Evolutionary conservation across 306 rosid species (phyloP), one percentile per base, ranked within the genome.

Genomic region (Adenanthera pavonina): DNA sequence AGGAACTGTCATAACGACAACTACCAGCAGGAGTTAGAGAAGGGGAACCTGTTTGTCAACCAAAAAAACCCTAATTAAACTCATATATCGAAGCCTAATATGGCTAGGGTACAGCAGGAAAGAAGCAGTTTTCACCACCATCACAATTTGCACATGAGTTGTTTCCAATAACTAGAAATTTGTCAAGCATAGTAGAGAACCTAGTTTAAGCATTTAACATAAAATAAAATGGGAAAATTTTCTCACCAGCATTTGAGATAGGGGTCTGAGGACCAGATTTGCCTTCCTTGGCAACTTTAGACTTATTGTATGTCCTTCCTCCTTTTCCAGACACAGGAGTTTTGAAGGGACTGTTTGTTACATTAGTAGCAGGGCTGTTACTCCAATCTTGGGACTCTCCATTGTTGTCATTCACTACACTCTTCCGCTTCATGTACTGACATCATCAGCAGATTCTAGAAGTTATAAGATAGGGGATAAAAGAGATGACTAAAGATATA

Each of bases 1-100:
- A 86, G 80, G 99, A 96, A 89, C 97, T 96, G 85, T 96, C 99
- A 83, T 91, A 92, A 8, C 99, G 97, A 81, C 97, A 92, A 88
- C 81, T 93, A 40, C 92, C 90, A 48, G 97, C 97, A 52, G 98
- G 99, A 82, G 99, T 95, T 82, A 90, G 94, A 57, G 93, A 92
- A 65, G 92, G 94, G 76, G 93, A 91, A 80, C 97, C 99, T 93
- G 94, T 82, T 54, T 41, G 43, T 57, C 40, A 56, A 79, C 41
- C 79, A 41, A 6, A 40, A 84, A 74, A 56, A 59, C 64, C 75
- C 38, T 34, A 12, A 71, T 77, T 54, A 80, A 81, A 81, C 43
- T 54, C 43, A 77, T 57, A 52, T 61, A 34, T 11, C 41, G 15
- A 61, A 61, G 17, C 34, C 20, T 74, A 62, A 54, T 47, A 53